Conservation (phyloP, 2,329 filamentous ascomycete genomes). For the Akanthomyces lecanii region DNA sequence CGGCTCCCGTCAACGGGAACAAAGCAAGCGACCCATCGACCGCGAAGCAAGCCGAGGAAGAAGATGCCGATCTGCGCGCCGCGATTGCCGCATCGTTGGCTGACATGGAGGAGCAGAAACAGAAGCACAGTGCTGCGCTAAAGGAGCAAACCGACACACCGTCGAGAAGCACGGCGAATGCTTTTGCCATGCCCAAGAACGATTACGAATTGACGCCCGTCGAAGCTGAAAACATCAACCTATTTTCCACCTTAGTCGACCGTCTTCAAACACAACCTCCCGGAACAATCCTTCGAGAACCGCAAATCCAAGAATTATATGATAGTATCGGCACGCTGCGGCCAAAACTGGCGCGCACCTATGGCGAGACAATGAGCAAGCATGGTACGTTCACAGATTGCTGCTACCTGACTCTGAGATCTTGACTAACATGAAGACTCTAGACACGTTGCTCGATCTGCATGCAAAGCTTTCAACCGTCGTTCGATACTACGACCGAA, state of each 20-base stretch:
- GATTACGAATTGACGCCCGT: conserved; percentile 92
- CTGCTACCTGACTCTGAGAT: background rate
- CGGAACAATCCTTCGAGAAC: conserved; percentile 92
- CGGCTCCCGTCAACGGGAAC: conserved; percentile 44
- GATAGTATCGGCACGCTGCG: conserved; percentile 92
- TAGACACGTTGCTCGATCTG: conserved; percentile 87
- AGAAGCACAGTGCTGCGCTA: conserved; percentile 76
- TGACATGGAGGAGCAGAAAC: conserved; percentile 98
- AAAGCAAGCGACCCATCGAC: conserved; percentile 35
- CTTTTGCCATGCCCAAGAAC: conserved; percentile 68
- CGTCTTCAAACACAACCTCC: conserved; percentile 91
- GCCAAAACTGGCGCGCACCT: conserved; percentile 90
- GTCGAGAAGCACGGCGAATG: conserved; percentile 35
- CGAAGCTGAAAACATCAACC: conserved; percentile 95
- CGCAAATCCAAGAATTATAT: conserved; percentile 96
- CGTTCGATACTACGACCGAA: conserved; percentile 94
- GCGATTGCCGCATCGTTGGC: conserved; percentile 92
- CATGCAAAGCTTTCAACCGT: conserved; percentile 95
- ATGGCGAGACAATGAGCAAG: conserved; percentile 99
- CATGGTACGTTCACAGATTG: conserved; percentile 61
- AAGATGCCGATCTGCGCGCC: conserved; percentile 88
- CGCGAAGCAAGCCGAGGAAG: conserved; percentile 63
- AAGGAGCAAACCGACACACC: conserved; percentile 66
- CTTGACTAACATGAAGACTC: background rate
- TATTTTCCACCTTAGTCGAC: conserved; percentile 92